Evolutionary conservation across 1,139 yeast species (phyloP).

Genomic region (Torulaspora globosa): DNA sequence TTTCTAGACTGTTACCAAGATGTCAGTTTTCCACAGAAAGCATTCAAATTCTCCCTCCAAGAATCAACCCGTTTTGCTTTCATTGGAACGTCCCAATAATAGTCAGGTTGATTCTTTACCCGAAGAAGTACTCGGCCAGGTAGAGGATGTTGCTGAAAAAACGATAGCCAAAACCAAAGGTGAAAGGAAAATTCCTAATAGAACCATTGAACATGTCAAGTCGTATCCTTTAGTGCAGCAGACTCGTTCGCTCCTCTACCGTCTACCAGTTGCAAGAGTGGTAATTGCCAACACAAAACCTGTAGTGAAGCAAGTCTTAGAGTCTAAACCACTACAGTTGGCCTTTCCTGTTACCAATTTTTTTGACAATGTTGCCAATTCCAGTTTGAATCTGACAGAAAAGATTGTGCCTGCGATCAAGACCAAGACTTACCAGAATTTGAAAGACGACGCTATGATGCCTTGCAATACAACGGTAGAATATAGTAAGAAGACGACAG

Average conservation of each 20-base stretch:
- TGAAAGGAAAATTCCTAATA: constrained; percentile 21
- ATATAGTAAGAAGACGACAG: constrained; percentile 33
- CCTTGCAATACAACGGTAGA: constrained; percentile 33
- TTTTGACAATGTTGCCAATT: constrained; percentile 37
- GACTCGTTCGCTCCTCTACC: constrained; percentile 38
- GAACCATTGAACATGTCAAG: constrained; percentile 38
- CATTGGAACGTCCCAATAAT: constrained; percentile 13
- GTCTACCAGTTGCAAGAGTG: constrained; percentile 41
- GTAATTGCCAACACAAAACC: constrained; percentile 45
- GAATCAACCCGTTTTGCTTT: constrained; percentile 13
- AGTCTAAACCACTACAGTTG: constrained; percentile 33
- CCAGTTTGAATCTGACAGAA: constrained; percentile 36
- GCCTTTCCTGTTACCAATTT: constrained; percentile 38
- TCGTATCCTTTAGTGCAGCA: constrained; percentile 44
- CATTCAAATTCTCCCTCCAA: constrained; percentile 13
- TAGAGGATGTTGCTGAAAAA: constrained; percentile 12
- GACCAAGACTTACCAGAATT: constrained; percentile 35
- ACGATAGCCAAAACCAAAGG: constrained; percentile 9
- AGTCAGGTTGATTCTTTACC: constrained; percentile 11
- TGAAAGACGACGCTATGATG: constrained; percentile 31
- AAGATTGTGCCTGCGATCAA: constrained; percentile 36
- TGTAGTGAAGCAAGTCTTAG: constrained; percentile 36
- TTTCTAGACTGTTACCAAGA: constrained; percentile 1
- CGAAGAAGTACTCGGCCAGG: constrained; percentile 12
- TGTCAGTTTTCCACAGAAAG: constrained; percentile 21